These are phyloP conservation scores for Paramecium octaurelia DNA, from an alignment of 73 alveolate species.

Conservation along the genomic window DNA sequence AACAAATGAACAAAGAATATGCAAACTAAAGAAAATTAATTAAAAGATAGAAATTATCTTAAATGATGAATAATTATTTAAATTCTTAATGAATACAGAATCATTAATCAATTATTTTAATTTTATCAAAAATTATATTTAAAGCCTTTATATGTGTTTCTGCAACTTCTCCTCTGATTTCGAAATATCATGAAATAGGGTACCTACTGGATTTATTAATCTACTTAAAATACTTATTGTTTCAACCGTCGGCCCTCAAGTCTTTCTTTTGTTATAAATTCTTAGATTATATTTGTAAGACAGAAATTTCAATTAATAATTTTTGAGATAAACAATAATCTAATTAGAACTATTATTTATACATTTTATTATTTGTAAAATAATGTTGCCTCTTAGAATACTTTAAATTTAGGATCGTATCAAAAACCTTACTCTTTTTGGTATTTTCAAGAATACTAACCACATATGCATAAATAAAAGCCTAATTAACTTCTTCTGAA, in stretches of 20 bases:
- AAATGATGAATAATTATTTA: no score
- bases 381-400: background rate
- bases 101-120: background rate
- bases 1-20: background rate
- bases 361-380: conserved; percentile 12
- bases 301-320: background rate
- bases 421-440: conserved; percentile 28
- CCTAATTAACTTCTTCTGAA: background rate
- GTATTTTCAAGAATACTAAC: conserved; percentile 14
- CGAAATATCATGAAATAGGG: background rate
- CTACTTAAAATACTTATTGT: no score
- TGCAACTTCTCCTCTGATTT: background rate
- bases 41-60: no score
- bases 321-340: background rate
- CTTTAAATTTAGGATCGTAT: background rate
- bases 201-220: no score
- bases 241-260: background rate
- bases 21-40: no score
- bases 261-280: background rate
- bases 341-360: background rate
- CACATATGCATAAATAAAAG: background rate
- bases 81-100: background rate
- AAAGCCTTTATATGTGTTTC: background rate
- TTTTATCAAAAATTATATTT: background rate
- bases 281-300: background rate